Conservation (phyloP, 2,329 filamentous ascomycete genomes). For the Chalaropsis ovoidea region DNA sequence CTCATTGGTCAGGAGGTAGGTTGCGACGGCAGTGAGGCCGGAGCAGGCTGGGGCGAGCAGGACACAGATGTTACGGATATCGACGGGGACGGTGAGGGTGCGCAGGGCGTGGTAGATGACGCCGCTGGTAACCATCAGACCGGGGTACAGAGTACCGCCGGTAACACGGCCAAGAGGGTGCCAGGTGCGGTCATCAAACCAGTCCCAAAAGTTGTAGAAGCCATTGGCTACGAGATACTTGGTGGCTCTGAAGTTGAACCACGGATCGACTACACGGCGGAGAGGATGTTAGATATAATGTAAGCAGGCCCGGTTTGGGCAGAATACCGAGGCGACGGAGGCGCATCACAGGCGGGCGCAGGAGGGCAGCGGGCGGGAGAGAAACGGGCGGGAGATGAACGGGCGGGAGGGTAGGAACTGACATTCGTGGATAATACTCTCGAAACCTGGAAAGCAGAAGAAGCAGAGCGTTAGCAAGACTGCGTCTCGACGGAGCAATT, state of each 20-base stretch:
- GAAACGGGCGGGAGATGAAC: conserved; percentile 42
- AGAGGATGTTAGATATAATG: conserved; percentile 18
- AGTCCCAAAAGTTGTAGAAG: conserved; percentile 99
- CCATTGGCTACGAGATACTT: conserved; percentile 96
- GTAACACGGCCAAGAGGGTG: conserved; percentile 96
- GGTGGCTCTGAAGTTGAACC: conserved; percentile 98
- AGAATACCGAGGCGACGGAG: conserved; percentile 10
- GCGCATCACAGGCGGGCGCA: not conserved
- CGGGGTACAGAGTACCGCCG: conserved; percentile 95
- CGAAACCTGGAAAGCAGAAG: conserved; percentile 55
- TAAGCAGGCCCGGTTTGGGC: conserved; percentile 28
- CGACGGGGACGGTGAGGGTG: conserved; percentile 79
- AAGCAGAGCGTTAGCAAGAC: conserved; percentile 31
- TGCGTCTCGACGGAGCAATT: not conserved
- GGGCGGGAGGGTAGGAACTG: conserved; percentile 36
- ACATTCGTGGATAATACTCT: conserved; percentile 99
- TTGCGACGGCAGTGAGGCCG: conserved; percentile 80
- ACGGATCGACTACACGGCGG: conserved; percentile 70
- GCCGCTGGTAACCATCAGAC: conserved; percentile 97
- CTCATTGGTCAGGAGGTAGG: conserved; percentile 92
- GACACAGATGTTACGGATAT: conserved; percentile 98
- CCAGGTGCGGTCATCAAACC: conserved; percentile 99
- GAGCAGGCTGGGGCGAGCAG: conserved; percentile 91
- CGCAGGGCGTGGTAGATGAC: conserved; percentile 90
- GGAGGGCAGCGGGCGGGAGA: conserved; percentile 13